A percentile compares a stretch with the other conserved stretches of the same genome.
phyloP scores from a whole-genome alignment of 1,284 basidiomycete species.

The Boletellus deceptivus region DNA sequence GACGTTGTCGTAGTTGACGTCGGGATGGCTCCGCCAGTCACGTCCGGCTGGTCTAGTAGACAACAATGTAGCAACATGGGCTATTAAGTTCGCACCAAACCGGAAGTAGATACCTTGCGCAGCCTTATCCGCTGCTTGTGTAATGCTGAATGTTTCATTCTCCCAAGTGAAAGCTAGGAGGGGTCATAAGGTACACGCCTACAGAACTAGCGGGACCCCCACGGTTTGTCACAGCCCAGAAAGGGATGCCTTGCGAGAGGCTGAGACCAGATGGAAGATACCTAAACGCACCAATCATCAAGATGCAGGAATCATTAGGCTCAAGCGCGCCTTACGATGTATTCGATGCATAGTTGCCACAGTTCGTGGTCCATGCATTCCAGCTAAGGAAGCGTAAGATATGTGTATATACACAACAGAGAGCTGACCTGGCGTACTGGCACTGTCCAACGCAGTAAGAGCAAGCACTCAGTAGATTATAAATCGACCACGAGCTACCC shows the following conservation, averaged over 20 bases:
- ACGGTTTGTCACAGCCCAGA: conserved; percentile 27
- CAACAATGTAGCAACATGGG: not conserved
- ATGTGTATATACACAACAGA: not conserved
- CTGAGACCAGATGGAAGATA: conserved; percentile 21
- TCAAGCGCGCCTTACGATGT: conserved; percentile 18
- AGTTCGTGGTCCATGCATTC: conserved; percentile 17
- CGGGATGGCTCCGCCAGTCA: conserved; percentile 15
- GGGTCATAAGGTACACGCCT: conserved; percentile 2
- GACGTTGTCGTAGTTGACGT: conserved; percentile 5
- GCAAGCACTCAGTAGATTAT: conserved; percentile 31
- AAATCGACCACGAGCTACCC: conserved; percentile 28
- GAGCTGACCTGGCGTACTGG: conserved; percentile 16
- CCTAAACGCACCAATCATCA: conserved; percentile 8
- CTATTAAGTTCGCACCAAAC: not conserved
- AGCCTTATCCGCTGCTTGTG: conserved; percentile 8
- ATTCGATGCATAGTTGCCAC: conserved; percentile 14
- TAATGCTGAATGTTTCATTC: conserved; percentile 12
- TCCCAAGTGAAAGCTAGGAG: conserved; percentile 19
- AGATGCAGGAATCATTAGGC: not conserved
- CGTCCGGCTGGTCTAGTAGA: conserved; percentile 3
- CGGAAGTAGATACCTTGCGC: conserved; percentile 11
- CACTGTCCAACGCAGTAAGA: conserved; percentile 14
- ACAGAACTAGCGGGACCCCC: not conserved
- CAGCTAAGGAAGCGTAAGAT: conserved; percentile 18
- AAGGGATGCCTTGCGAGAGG: conserved; percentile 20